These are phyloP conservation scores for Candida saitoana DNA, from an alignment of 805 yeast genomes.

Conservation along the genomic window DNA sequence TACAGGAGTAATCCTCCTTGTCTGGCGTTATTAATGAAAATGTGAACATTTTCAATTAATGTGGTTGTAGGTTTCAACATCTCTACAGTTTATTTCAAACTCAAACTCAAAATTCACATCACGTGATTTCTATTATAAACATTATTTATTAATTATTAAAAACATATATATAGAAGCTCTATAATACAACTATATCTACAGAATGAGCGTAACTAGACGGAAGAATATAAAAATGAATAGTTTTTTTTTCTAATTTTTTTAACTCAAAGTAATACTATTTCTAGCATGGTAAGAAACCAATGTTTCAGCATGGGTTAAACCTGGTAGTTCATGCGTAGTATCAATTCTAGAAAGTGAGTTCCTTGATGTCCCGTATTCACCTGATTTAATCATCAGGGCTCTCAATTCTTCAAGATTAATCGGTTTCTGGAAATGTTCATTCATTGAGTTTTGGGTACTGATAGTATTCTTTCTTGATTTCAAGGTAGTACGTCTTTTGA, in stretches of 20 bases:
- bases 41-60: conserved; percentile 27
- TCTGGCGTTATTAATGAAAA: conserved; percentile 31
- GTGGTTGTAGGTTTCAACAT: not conserved
- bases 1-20: conserved; percentile 24
- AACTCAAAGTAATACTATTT: conserved; percentile 30
- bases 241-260: no score
- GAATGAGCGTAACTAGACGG: not conserved
- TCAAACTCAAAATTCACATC: not conserved
- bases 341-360: conserved; percentile 37
- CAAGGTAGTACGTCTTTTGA: conserved; percentile 30
- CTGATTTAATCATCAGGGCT: conserved; percentile 33
- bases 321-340: conserved; percentile 47
- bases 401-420: conserved; percentile 32
- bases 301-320: conserved; percentile 47
- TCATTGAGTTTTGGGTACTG: conserved; percentile 16
- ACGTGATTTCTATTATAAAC: not conserved
- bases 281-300: conserved; percentile 41
- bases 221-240: not conserved
- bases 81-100: no score
- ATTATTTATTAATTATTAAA: no score
- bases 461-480: conserved; percentile 22
- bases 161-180: not conserved
- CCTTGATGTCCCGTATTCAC: conserved; percentile 32
- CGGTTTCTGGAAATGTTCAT: conserved; percentile 29
- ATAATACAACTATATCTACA: not conserved